Conservation (phyloP, 352 stramenopile species). For the Phytophthora megakarya region DNA sequence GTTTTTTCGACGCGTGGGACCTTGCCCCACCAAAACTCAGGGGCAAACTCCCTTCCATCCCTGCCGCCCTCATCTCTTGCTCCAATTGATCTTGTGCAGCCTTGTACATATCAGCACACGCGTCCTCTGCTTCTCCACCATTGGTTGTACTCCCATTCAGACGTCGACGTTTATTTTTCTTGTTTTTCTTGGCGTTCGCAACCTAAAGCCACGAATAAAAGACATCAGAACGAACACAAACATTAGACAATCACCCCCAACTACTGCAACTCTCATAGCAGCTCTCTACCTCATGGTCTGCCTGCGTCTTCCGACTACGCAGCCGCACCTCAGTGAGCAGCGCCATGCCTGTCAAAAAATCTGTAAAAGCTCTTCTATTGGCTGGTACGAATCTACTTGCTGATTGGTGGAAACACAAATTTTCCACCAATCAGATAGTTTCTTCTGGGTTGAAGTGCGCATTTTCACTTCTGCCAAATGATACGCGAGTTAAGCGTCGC, state of each 20-base stretch:
- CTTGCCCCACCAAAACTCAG: constrained; percentile 55
- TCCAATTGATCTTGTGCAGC: constrained; percentile 59
- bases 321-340: constrained; percentile 34
- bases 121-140: constrained; percentile 10
- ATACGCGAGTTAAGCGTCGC: constrained; percentile 9
- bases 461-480: constrained; percentile 15
- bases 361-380: constrained; percentile 12
- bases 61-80: constrained; percentile 64
- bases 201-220: neutral
- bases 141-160: neutral
- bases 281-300: constrained; percentile 19
- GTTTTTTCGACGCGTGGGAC: constrained; percentile 28
- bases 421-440: constrained; percentile 30
- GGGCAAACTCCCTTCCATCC: constrained; percentile 55
- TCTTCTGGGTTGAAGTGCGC: constrained; percentile 30
- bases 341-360: constrained; percentile 26
- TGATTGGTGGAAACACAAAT: too few relatives aligned
- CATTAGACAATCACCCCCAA: neutral
- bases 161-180: constrained; percentile 39
- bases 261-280: neutral
- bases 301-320: constrained; percentile 19
- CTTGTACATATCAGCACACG: constrained; percentile 48
- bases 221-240: constrained; percentile 1
- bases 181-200: constrained; percentile 33
- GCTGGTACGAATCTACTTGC: neutral